Conservation (phyloP, 2,329 filamentous ascomycete species). For the Neopestalotiopsis rosae region DNA sequence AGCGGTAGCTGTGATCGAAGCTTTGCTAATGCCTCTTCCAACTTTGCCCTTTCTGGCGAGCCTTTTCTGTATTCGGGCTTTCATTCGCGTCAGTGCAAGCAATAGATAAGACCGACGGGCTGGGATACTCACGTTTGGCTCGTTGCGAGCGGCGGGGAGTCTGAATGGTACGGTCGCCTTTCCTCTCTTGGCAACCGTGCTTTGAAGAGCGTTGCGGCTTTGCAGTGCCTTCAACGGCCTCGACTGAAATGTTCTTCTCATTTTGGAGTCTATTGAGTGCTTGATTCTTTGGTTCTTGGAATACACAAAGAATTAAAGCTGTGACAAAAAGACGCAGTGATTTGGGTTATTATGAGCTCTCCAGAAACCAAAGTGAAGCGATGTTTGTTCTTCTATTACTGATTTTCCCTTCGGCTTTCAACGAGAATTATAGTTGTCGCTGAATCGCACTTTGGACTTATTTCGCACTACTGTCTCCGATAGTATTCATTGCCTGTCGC, state of each 20-base stretch:
- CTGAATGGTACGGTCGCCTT: constrained; percentile 6
- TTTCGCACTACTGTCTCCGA: neutral
- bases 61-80: constrained; percentile 12
- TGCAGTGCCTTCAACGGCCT: constrained; percentile 6
- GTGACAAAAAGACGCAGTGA: neutral
- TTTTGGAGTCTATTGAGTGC: neutral
- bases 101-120: neutral
- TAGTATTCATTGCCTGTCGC: neutral
- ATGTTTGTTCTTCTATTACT: neutral
- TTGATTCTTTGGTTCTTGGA: neutral
- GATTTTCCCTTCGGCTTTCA: neutral
- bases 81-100: neutral
- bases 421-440: neutral
- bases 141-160: constrained; percentile 9
- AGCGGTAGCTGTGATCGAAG: constrained; percentile 8
- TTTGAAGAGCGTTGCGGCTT: constrained; percentile 3
- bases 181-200: neutral
- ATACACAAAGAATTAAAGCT: neutral
- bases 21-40: constrained; percentile 3
- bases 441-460: neutral
- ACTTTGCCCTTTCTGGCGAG: neutral
- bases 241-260: neutral
- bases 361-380: neutral
- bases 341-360: neutral
- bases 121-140: neutral